Conservation (phyloP, 2,329 filamentous ascomycete species). For the Penicillium corylophilum region DNA sequence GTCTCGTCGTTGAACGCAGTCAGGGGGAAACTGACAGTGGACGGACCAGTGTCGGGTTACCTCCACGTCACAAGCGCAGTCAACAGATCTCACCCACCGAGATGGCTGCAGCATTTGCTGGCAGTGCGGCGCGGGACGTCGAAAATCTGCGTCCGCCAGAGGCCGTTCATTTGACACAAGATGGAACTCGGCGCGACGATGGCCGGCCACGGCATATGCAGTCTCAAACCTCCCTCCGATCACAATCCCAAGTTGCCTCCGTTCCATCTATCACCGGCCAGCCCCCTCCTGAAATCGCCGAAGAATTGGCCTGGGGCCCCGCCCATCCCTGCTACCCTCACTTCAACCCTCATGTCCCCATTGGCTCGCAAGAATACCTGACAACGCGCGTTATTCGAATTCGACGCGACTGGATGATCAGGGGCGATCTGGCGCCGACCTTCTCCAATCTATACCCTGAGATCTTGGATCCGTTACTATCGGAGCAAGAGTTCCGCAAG, state of each 20-base stretch:
- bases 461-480: constrained; percentile 82
- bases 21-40: constrained; percentile 47
- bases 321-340: constrained; percentile 94
- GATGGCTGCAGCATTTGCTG: constrained; percentile 28
- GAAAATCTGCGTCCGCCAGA: constrained; percentile 32
- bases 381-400: constrained; percentile 89
- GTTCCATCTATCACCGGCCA: constrained; percentile 39
- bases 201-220: constrained; percentile 39
- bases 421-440: constrained; percentile 85
- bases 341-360: constrained; percentile 83
- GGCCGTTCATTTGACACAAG: constrained; percentile 29
- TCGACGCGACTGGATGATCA: constrained; percentile 83
- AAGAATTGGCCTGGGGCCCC: constrained; percentile 84
- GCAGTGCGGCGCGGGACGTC: constrained; percentile 26
- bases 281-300: constrained; percentile 53
- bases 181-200: constrained; percentile 22
- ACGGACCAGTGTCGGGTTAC: constrained; percentile 55
- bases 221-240: constrained; percentile 43
- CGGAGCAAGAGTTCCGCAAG: constrained; percentile 80
- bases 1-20: constrained; percentile 51
- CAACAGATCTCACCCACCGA: constrained; percentile 21
- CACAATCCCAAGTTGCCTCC: constrained; percentile 40
- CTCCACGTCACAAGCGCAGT: constrained; percentile 43
- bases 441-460: constrained; percentile 96
- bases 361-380: constrained; percentile 69